Percentiles rank a stretch among this genome's conserved stretches.
Conservation (phyloP, 768 basidiomycete species). For the Boletus speciosus region DNA sequence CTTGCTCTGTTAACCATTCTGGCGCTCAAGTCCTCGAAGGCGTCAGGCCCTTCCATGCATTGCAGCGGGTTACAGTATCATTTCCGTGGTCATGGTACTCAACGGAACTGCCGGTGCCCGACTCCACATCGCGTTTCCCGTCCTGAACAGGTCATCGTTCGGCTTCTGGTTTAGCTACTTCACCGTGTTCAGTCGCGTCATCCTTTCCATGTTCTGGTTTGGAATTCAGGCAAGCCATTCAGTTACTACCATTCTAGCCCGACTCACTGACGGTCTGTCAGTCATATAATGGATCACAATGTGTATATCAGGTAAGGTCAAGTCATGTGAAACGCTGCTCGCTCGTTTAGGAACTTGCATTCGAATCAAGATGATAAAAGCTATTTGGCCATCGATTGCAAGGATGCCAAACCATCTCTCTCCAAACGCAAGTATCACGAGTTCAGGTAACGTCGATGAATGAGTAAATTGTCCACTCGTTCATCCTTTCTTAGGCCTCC, state of each 20-base stretch:
- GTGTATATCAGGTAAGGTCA: conserved; percentile 54
- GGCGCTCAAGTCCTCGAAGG: conserved; percentile 33
- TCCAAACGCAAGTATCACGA: conserved; percentile 56
- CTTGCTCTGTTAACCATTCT: not conserved
- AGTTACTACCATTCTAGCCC: not conserved
- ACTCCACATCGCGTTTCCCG: conserved; percentile 70
- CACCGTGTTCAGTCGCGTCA: conserved; percentile 69
- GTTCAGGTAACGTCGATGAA: conserved; percentile 39
- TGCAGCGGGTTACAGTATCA: conserved; percentile 68
- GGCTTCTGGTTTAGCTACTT: conserved; percentile 91
- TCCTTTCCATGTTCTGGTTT: conserved; percentile 83
- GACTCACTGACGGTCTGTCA: conserved; percentile 14
- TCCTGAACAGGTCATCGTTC: conserved; percentile 81
- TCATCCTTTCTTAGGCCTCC: conserved; percentile 44
- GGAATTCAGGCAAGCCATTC: conserved; percentile 54
- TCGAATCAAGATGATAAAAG: conserved; percentile 59
- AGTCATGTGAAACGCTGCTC: not conserved
- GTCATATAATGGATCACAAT: conserved; percentile 65
- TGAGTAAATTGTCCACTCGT: not conserved
- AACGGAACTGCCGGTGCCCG: conserved; percentile 79
- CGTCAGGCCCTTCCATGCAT: conserved; percentile 67
- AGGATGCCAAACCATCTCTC: conserved; percentile 64
- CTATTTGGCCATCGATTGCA: conserved; percentile 74
- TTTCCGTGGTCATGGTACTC: conserved; percentile 67
- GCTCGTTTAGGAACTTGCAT: not conserved